Percentiles rank a stretch among this genome's conserved stretches.
Conservation (phyloP, 2,329 filamentous ascomycete genomes). For the Clarireedia homoeocarpa region DNA sequence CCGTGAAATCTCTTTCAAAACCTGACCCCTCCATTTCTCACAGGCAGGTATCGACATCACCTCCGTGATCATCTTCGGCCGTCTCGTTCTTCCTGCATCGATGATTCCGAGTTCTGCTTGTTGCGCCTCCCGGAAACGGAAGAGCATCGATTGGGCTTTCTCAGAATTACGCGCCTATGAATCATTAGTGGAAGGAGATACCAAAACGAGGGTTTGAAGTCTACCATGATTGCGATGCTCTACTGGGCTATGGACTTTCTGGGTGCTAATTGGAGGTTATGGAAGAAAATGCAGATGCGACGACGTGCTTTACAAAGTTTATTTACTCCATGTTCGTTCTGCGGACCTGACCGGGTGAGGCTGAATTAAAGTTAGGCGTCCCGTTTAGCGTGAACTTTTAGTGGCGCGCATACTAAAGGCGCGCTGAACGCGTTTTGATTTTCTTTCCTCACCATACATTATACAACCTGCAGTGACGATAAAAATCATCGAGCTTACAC, state of each 20-base stretch:
- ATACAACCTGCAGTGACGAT: slow-evolving; percentile 29
- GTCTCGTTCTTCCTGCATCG: slow-evolving; percentile 80
- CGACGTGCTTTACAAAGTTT: not conserved
- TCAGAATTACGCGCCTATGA: slow-evolving; percentile 85
- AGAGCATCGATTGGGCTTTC: slow-evolving; percentile 99
- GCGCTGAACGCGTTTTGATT: slow-evolving; percentile 1
- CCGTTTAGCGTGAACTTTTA: not conserved
- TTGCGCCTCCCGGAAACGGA: slow-evolving; percentile 97
- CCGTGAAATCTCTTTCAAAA: slow-evolving; percentile 92
- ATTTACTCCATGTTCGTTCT: not conserved
- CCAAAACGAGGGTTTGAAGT: not conserved
- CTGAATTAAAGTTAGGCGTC: slow-evolving; percentile 7
- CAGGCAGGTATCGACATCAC: slow-evolving; percentile 77
- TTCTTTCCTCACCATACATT: slow-evolving; percentile 9
- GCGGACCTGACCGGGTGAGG: slow-evolving; percentile 6
- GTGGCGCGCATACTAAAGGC: not conserved
- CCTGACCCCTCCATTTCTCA: slow-evolving; percentile 97
- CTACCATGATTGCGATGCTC: slow-evolving; percentile 25
- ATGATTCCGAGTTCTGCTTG: slow-evolving; percentile 94
- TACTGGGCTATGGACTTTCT: not conserved
- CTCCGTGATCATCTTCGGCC: slow-evolving; percentile 84
- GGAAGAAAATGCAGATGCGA: slow-evolving; percentile 2
- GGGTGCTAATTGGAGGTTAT: not conserved
- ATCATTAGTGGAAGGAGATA: slow-evolving; percentile 11
- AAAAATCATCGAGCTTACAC: slow-evolving; percentile 28